Percentiles rank a stretch among this genome's conserved stretches.
phyloP scores from a whole-genome alignment of 495 filamentous ascomycete genomes.

The Aspergillus wentii region DNA sequence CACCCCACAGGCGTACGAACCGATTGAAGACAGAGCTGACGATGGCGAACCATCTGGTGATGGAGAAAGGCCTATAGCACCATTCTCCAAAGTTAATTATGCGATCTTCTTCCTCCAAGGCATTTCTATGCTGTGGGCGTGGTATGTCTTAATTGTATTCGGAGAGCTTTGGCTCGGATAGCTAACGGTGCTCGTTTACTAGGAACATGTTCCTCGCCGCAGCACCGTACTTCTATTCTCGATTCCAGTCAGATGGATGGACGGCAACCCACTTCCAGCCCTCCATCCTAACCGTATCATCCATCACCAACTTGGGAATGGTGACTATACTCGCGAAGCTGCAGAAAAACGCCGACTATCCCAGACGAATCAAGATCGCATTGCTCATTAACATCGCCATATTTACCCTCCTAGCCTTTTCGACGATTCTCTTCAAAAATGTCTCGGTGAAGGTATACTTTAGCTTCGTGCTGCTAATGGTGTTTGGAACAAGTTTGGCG shows the following conservation, averaged over 20 bases:
- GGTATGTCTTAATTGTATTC: slow-evolving; percentile 50
- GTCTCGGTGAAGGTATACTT: slow-evolving; percentile 65
- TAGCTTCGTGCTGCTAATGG: slow-evolving; percentile 75
- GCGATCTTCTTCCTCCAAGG: slow-evolving; percentile 80
- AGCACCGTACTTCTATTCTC: slow-evolving; percentile 83
- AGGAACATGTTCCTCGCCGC: slow-evolving; percentile 99
- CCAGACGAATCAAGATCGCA: slow-evolving; percentile 70
- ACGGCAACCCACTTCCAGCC: slow-evolving; percentile 79
- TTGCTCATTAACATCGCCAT: slow-evolving; percentile 66
- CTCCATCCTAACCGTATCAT: slow-evolving; percentile 80
- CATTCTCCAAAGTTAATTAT: slow-evolving; percentile 81
- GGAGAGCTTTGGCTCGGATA: neutral
- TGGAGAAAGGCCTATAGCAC: slow-evolving; percentile 16
- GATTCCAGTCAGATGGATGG: slow-evolving; percentile 67
- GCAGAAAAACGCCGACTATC: slow-evolving; percentile 77
- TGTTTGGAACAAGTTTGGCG: slow-evolving; percentile 70
- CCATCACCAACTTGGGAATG: slow-evolving; percentile 69
- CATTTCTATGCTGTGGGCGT: slow-evolving; percentile 93
- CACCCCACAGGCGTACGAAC: slow-evolving; percentile 51
- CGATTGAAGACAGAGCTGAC: slow-evolving; percentile 41
- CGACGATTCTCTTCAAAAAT: slow-evolving; percentile 61
- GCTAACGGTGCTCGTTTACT: slow-evolving; percentile 1
- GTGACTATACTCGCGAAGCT: slow-evolving; percentile 71
- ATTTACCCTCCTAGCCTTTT: slow-evolving; percentile 74
- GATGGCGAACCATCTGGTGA: no score